Base-by-base conservation (phyloP, 208 protist genomes). In the Lotmaria passim region DNA sequence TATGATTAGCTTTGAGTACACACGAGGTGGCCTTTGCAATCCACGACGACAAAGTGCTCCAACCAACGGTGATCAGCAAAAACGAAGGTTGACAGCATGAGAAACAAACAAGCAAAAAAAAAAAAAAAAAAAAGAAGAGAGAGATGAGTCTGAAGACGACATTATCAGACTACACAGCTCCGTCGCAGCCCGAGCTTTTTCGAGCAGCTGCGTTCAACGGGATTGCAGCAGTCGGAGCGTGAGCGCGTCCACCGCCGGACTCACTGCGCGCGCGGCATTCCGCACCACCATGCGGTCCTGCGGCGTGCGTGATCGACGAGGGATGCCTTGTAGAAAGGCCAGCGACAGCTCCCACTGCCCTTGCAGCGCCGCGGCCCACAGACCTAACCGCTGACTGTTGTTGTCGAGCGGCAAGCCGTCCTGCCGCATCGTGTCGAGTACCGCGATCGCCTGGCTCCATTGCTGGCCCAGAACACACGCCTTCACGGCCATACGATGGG, bases 261-360 rank as follows among this genome's bases (percentile, higher is more conserved):
- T 75, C 43, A 81, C 65, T 44, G 84, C 69, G 30, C 78, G 77
- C 14, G 86, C 85, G 36, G 80, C 78, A 30, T 61, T 65, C 31
- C 89, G 83, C 31, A 94, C 78, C n/a, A 90, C 59, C 46, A 94
- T 66, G 19, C 84, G 82, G 50, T 94, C 89, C 53, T 92, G 86
- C 48, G 73, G 56, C 10, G 84, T 90, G 38, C 89, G 85, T 23
- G 75, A 53, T 46, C 66, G 74, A 14, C 63, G 21, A 1, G 86
- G 86, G 24, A 92, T 79, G 38, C 69, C 50, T 50, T 82, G 77
- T 38, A 90, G 63, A 50, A 83, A 83, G 7, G 81, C 34, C 0
- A 94, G 76, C 12, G 86, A 90, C 23, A 91, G 65, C 56, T 89
- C 73, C 89, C 86, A 92, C 51, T 87, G 78, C 28, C 89, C 86